Percentiles rank a stretch among this genome's conserved stretches.
These are phyloP conservation scores for Isabelozyma heimii DNA, from an alignment of 805 yeast genomes.

Conservation along the genomic window DNA sequence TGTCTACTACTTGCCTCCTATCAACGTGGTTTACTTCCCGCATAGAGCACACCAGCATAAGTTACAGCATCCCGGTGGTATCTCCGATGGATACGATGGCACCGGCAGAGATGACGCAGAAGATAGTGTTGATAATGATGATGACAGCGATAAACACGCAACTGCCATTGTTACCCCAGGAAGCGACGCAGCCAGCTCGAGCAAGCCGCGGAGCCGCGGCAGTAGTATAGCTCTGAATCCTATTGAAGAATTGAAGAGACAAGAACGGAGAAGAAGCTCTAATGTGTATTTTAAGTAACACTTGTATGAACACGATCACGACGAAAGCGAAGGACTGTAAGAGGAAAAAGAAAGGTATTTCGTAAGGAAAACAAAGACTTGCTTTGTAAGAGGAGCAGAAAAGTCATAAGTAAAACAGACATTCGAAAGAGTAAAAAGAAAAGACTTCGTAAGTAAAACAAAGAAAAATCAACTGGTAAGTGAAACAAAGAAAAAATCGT, in stretches of 20 bases:
- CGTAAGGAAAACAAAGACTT: no score
- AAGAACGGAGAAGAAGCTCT: constrained; percentile 16
- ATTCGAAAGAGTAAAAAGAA: no score
- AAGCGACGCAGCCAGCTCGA: not conserved
- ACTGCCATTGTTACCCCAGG: not conserved
- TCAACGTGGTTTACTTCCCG: constrained; percentile 54
- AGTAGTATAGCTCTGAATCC: constrained; percentile 2
- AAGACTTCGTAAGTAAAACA: no score
- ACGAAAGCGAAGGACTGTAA: no score
- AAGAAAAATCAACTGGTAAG: no score
- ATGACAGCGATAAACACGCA: not conserved
- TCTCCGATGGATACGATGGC: not conserved
- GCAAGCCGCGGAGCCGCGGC: not conserved
- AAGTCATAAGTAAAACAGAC: no score
- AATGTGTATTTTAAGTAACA: constrained; percentile 21
- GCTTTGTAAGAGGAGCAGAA: no score
- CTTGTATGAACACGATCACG: not conserved
- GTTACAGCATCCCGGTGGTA: constrained; percentile 5
- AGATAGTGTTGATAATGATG: not conserved
- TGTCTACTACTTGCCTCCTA: constrained; percentile 53
- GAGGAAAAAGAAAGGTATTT: no score
- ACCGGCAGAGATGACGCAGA: not conserved
- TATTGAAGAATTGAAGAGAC: constrained; percentile 4
- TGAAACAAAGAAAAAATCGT: no score
- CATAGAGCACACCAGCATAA: constrained; percentile 48